Evolutionary conservation across 2,329 filamentous ascomycete genomes (phyloP), one percentile per base, ranked within the genome.

Genomic region (Epichloe sibirici): DNA sequence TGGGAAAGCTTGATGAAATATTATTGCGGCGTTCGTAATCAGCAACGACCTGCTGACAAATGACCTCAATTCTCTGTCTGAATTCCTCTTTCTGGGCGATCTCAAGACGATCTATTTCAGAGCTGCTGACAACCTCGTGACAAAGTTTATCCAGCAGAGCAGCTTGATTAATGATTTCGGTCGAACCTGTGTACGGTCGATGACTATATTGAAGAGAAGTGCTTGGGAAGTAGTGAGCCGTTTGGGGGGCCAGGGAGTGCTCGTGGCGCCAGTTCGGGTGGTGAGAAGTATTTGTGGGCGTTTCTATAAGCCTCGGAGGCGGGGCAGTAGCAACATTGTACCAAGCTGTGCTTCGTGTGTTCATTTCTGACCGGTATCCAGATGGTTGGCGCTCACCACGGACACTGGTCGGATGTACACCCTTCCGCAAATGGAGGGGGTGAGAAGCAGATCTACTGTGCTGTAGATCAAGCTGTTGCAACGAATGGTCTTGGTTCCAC

Each of bases 51-150:
- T 78, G 65, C 50, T 77, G 78, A 57, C 86, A 86, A 23, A 87
- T 76, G 8, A 66, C 59, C 63, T 91, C 83, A 15, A 94, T 77
- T 28, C 71, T 70, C 45, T 70, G 62, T 48, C 87, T 79, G 58
- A 94, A 90, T 0, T 66, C 63, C 59, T 93, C 85, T 62, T 93
- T 94, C 57, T 83, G 76, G 2, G 74, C 70, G 49, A 85, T 78
- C 58, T 93, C 88, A 1, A 70, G 66, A 1, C 67, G 62, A 39
- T 75, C 75, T 56, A 91, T 89, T 58, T 85, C 81, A 1, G 81
- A 78, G 40, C 71, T 73, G 0, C 75, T 68, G 17, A 88, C 59
- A 13, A 67, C 63, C 34, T 63, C 55, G 45, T 61, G 64, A 54
- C 74, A 75, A 2, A 83, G 65, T 1, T 60, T 59, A 23, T 82